Evolutionary conservation across 176 grass and related monocot genomes (phyloP), one percentile per base, ranked within the genome.

Genomic region (Alloteropsis semialata): DNA sequence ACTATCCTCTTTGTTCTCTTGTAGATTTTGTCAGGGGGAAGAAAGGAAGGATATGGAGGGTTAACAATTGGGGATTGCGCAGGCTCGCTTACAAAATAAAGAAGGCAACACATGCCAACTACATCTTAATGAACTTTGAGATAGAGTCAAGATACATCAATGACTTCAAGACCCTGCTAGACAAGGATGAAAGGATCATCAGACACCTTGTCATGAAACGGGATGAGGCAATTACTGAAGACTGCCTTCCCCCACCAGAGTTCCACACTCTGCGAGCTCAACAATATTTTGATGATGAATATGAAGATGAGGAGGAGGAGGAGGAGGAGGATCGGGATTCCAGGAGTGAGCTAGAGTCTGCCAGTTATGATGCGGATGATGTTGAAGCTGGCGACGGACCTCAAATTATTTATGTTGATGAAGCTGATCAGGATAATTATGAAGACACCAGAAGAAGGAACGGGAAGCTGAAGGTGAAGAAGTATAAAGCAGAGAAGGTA

Each of bases 31-130:
- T 96, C 25, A 90, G 93, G 84, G 83, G 90, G 83, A 96, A 87
- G 80, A 98, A 98, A 92, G 96, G 93, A 81, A 91, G 96, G 85
- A 98, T 98, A 91, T 98, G 93, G 93, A 89, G 96, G 59, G 67
- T 98, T 56, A 98, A 98, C 60, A 75, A 98, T 69, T 98, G 96
- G 96, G 96, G 93, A 45, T 73, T 93, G 58, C 85, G 96, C 4
- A 82, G 78, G 50, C 93, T 98, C 68, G 96, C 96, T 18, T 98
- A 96, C 44, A 90, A 95, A 78, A 91, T 98, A 79, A 96, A 91
- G 76, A 96, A 98, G 86, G 85, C 96, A 69, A 88, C 33, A 13
- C 84, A 93, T 79, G 96, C 93, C 43, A 94, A 93, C 76, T 98
- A 98, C 74, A 87, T 96, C 42, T 69, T 96, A 33, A 98, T 98